Conservation (phyloP, 2,329 filamentous ascomycete genomes). For the Phymatotrichopsis omnivora region DNA sequence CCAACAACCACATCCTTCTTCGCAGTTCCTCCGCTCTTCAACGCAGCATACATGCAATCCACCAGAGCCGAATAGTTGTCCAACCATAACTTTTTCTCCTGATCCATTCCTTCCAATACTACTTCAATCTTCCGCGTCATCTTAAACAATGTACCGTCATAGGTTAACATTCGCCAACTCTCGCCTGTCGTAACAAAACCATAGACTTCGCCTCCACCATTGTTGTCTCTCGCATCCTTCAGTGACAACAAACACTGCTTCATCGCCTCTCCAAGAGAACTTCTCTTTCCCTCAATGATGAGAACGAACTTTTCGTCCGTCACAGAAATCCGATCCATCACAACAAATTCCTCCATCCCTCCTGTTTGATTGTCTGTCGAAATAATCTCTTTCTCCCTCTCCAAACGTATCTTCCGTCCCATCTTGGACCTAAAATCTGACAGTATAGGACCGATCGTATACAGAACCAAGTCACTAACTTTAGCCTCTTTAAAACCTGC, state of each 20-base stretch:
- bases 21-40: too few species aligned
- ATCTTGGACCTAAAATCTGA: neutral
- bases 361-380: conserved; percentile 5
- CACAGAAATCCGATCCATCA: conserved; percentile 3
- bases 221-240: too few species aligned
- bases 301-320: conserved; percentile 6
- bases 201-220: conserved; percentile 6
- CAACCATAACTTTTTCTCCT: too few species aligned
- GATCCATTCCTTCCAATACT: too few species aligned
- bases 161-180: conserved; percentile 5
- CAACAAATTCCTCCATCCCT: neutral
- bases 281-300: conserved; percentile 6
- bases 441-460: neutral
- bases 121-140: conserved; percentile 1
- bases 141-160: conserved; percentile 2
- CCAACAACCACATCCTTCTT: conserved; percentile 1
- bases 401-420: neutral
- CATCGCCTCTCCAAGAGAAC: too few species aligned
- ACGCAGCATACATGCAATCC: too few species aligned
- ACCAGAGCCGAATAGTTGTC: too few species aligned
- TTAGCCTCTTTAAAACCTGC: conserved; percentile 5
- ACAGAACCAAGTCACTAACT: conserved; percentile 7
- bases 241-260: too few species aligned
- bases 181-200: too few species aligned
- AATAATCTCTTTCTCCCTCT: conserved; percentile 10